Base-by-base conservation (phyloP, 495 filamentous ascomycete species). In the Physcia stellaris region DNA sequence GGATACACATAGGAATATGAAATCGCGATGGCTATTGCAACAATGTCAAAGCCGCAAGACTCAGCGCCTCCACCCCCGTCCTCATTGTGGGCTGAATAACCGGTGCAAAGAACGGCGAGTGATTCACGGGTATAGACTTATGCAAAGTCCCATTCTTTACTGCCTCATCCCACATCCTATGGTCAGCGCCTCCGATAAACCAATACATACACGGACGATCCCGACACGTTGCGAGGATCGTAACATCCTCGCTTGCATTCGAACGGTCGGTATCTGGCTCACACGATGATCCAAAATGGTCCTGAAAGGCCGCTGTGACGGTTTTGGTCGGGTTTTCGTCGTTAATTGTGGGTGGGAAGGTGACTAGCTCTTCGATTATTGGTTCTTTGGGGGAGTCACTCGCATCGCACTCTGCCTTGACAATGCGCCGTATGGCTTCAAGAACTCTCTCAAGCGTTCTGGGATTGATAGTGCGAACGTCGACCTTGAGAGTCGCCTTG, bases 41-140 rank as follows among this genome's bases (percentile, higher is more conserved):
- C 21, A 52, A 49, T 13, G 50, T 71, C 58, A 79, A 51, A 6
- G 71, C 73, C 2, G 57, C 70, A 18, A 67, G 52, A 22, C 62
- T 63, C 49, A 76, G 59, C 5, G 64, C 75, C 59, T 78, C 71
- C 16, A 70, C 51, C 3, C 59, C 77, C 0, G 61, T 64, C 32
- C 35, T 49, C 44, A 82, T 48, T n/a, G 74, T 80, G 6, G 73
- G 71, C 48, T 75, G 55, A 13, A 82, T 61, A 0, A 62, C 69
- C 15, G 75, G 77, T 29, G 67, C 67, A 58, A 79, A 80, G 42
- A 62, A 67, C 2, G 64, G 59, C 36, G 66, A 75, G 50, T 82
- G 77, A 42, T 79, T 79, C 24, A 58, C 61, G 1, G 70, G 64
- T 10, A 52, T 42, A 24, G 47, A 39, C 27, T 52, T 40, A 10